phyloP scores from a whole-genome alignment of 2,329 filamentous ascomycete species.

The Ceratocystis eucalypticola region DNA sequence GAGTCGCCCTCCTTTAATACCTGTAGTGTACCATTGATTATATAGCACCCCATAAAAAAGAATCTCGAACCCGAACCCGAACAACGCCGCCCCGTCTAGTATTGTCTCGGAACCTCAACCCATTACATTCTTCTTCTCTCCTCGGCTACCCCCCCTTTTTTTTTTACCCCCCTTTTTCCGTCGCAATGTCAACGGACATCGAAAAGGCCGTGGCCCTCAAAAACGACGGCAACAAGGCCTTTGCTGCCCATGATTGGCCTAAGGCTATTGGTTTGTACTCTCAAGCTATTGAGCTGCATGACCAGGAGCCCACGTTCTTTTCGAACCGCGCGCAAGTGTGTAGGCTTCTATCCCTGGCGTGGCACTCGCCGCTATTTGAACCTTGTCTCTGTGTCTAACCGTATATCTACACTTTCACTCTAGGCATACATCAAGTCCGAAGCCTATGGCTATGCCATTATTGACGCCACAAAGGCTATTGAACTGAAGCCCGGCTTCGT shows the following conservation, averaged over 20 bases:
- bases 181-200: constrained; percentile 31
- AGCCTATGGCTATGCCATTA: constrained; percentile 82
- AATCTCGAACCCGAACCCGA: constrained; percentile 5
- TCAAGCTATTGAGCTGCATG: constrained; percentile 73
- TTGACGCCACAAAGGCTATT: constrained; percentile 81
- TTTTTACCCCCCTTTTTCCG: background rate
- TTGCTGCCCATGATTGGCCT: constrained; percentile 75
- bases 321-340: constrained; percentile 87
- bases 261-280: constrained; percentile 71
- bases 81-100: background rate
- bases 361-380: background rate
- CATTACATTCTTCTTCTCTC: background rate
- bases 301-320: constrained; percentile 76
- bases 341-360: constrained; percentile 18
- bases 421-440: constrained; percentile 93
- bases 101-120: background rate
- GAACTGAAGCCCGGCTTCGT: constrained; percentile 77
- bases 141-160: background rate
- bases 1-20: background rate
- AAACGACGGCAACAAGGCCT: constrained; percentile 88
- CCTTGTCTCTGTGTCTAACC: constrained; percentile 5
- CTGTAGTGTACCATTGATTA: background rate
- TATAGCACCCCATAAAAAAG: background rate
- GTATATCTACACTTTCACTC: constrained; percentile 11
- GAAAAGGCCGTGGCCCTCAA: constrained; percentile 74